Base-by-base conservation (phyloP, 2,329 filamentous ascomycete species). In the Periglandula ipomoeae region DNA sequence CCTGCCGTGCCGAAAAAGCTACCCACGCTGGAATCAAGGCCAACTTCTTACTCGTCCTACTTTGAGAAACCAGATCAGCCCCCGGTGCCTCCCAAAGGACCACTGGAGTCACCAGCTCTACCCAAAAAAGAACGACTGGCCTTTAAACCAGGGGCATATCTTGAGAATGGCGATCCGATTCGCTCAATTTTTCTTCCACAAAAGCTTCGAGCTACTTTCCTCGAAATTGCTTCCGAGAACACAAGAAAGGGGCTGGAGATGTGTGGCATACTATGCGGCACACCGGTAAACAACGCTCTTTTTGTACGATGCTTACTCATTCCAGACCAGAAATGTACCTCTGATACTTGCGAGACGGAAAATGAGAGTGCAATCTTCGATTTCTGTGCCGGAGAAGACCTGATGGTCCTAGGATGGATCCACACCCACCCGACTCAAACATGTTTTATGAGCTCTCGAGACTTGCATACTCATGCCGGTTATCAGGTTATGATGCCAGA, bases 401-500 rank as follows among this genome's bases (percentile, higher is more conserved):
- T 97, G 32, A 79, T 95, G 65, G 82, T 95, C 47, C 76, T 95
- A 5, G 91, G 91, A 35, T 98, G 93, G 93, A 98, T 98, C 52
- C 93, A 98, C 63, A 98, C 93, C 0, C 93, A 98, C 64, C 93
- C 93, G 0, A 89, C 85, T 0, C 93, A 98, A 69, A 94, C 89
- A 0, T 98, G 93, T 66, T 98, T 98, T 65, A 94, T 98, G 87
- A 95, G 89, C 63, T 93, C 86, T 44, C 76, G 91, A 44, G 93
- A 98, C 62, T 64, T 97, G 56, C 93, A 98, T 62, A 98, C 94
- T 0, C 91, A 95, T 61, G 84, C 84, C 3, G 89, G 89, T 10
- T 97, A 96, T 64, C 93, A 98, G 67, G 83, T 93, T 51, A 96
- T 96, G 89, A 79, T 97, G 68, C 85, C 89, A 1, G 93, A 98